Evolutionary conservation across 2,329 filamentous ascomycete species (phyloP).

Genomic region (Thelonectria rubi): DNA sequence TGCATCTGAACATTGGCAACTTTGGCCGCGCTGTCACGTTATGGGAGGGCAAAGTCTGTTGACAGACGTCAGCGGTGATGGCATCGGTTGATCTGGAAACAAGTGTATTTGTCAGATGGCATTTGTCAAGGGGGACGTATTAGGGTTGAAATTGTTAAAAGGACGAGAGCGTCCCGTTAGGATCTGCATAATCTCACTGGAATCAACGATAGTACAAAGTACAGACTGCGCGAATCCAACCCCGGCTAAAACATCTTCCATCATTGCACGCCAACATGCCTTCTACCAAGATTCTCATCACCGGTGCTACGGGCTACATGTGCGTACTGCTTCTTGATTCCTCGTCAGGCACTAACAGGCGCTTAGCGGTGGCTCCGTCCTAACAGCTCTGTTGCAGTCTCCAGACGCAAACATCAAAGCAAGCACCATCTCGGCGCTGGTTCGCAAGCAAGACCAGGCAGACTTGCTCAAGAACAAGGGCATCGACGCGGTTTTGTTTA

Average conservation of each 20-base stretch:
- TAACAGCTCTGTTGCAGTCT: slow-evolving; percentile 36
- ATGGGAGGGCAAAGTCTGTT: background rate
- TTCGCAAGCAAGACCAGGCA: slow-evolving; percentile 43
- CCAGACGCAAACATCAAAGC: slow-evolving; percentile 29
- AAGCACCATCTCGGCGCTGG: slow-evolving; percentile 34
- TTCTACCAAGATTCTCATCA: slow-evolving; percentile 37
- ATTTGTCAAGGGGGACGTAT: no score
- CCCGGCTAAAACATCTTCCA: background rate
- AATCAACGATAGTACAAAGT: background rate
- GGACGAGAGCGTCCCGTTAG: no score
- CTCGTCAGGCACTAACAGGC: background rate
- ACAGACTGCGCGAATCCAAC: background rate
- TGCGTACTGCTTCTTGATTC: slow-evolving; percentile 4
- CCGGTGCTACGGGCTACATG: slow-evolving; percentile 44
- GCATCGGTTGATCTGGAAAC: background rate
- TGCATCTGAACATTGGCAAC: slow-evolving; percentile 1
- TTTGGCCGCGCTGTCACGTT: slow-evolving; percentile 9
- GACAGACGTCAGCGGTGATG: background rate
- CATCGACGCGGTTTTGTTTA: slow-evolving; percentile 37
- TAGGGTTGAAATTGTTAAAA: no score
- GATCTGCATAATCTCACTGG: no score
- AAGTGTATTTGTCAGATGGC: background rate
- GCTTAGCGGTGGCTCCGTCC: slow-evolving; percentile 39
- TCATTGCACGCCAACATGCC: slow-evolving; percentile 18
- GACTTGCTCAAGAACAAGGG: slow-evolving; percentile 33